Conservation (phyloP, 139 green algal species). For the Tetraselmis striata region DNA sequence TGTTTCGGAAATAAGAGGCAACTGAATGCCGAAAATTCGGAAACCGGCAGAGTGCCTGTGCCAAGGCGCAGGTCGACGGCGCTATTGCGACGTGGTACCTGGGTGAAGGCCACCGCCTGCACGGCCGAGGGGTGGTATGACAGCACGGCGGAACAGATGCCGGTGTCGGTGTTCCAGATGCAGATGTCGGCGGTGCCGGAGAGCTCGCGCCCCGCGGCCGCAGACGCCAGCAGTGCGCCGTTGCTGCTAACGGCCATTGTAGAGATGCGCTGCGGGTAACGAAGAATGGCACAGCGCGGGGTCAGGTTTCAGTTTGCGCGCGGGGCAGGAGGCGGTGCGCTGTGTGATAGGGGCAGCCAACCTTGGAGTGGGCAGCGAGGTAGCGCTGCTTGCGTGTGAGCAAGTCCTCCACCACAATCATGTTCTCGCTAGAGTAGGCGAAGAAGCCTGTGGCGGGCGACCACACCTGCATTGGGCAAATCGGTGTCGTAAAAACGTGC, state of each 20-base stretch:
- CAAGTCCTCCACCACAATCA: constrained; percentile 47
- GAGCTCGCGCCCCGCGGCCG: constrained; percentile 9
- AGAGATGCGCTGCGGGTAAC: background rate
- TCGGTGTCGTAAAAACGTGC: too few species aligned
- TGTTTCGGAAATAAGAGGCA: too few species aligned
- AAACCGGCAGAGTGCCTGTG: too few species aligned
- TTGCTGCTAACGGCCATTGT: background rate
- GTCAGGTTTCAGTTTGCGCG: background rate
- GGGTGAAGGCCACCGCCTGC: constrained; percentile 39
- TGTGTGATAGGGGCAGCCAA: constrained; percentile 4
- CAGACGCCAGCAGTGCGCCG: background rate
- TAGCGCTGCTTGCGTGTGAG: constrained; percentile 23
- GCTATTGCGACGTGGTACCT: too few species aligned
- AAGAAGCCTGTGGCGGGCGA: constrained; percentile 22
- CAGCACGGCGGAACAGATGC: constrained; percentile 13
- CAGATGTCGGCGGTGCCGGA: constrained; percentile 16
- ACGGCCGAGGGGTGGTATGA: constrained; percentile 33
- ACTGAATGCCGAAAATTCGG: too few species aligned
- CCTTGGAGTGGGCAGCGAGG: constrained; percentile 17
- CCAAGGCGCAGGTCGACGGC: too few species aligned
- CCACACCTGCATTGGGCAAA: constrained; percentile 23
- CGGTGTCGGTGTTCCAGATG: background rate
- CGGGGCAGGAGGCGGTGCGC: background rate
- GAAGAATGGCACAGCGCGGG: constrained; percentile 12
- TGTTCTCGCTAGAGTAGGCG: constrained; percentile 33